These are phyloP conservation scores for Colletotrichum horii DNA, from an alignment of 2,329 filamentous ascomycete species.

Conservation along the genomic window DNA sequence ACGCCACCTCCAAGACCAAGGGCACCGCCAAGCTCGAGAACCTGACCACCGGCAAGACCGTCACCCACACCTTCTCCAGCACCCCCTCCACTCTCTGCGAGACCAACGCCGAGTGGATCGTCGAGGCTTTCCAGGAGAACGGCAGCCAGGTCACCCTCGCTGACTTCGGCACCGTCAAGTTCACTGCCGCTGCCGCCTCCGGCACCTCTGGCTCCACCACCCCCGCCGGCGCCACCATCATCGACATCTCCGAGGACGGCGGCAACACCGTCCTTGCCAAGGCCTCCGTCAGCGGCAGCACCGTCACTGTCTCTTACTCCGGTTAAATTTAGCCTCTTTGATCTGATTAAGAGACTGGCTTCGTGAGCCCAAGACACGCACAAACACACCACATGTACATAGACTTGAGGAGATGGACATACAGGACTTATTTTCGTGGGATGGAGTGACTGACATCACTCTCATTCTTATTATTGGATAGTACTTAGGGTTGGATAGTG, in stretches of 20 bases:
- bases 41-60: slow-evolving; percentile 53
- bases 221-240: slow-evolving; percentile 21
- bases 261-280: slow-evolving; percentile 10
- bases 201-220: slow-evolving; percentile 23
- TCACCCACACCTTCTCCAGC: slow-evolving; percentile 54
- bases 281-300: slow-evolving; percentile 10
- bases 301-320: slow-evolving; percentile 11
- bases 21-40: slow-evolving; percentile 46
- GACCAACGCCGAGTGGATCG: slow-evolving; percentile 68
- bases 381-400: background rate
- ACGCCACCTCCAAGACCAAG: slow-evolving; percentile 27
- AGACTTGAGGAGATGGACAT: background rate
- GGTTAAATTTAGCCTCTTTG: background rate
- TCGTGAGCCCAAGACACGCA: background rate
- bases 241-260: slow-evolving; percentile 22
- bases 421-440: background rate
- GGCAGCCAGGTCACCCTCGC: slow-evolving; percentile 31
- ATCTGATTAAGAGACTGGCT: background rate
- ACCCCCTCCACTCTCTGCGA: slow-evolving; percentile 51
- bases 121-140: slow-evolving; percentile 48
- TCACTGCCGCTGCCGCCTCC: slow-evolving; percentile 28
- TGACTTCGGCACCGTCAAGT: slow-evolving; percentile 33
- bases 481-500: background rate
- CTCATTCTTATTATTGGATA: background rate
- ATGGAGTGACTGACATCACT: background rate